Evolutionary conservation across 139 green algal genomes (phyloP).

Genomic region (Asterochloris erici): DNA sequence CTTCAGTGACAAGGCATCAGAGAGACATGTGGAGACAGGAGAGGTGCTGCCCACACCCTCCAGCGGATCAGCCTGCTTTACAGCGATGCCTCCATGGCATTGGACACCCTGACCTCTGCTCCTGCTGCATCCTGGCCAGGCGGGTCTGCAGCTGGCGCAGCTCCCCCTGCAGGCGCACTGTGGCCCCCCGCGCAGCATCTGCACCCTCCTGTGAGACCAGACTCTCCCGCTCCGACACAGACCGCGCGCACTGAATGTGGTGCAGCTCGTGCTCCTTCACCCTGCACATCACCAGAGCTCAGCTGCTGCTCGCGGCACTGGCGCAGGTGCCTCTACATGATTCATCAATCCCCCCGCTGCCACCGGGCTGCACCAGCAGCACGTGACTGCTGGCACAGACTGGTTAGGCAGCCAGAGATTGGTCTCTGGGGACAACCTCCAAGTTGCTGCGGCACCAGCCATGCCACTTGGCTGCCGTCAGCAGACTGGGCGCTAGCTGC

Average conservation of each 20-base stretch:
- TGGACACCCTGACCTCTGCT: too few species aligned
- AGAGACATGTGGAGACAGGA: too few species aligned
- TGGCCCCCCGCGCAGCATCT: not conserved
- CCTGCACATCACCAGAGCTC: not conserved
- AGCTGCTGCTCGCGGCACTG: not conserved
- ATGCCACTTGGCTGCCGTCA: too few species aligned
- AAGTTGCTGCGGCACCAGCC: too few species aligned
- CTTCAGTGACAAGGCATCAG: too few species aligned
- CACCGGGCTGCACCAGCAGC: not conserved
- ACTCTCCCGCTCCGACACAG: not conserved
- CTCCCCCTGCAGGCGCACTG: constrained; percentile 5
- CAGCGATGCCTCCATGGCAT: not conserved
- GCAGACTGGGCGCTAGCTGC: too few species aligned
- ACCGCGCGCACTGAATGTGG: not conserved
- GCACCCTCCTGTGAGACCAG: not conserved
- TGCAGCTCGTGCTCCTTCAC: constrained; percentile 18
- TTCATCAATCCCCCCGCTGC: too few species aligned
- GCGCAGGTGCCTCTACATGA: not conserved
- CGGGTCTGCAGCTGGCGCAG: constrained; percentile 16
- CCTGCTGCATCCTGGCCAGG: constrained; percentile 1
- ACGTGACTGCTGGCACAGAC: not conserved
- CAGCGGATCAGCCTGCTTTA: not conserved
- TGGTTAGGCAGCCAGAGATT: not conserved
- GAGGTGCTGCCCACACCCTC: too few species aligned
- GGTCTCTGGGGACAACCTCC: too few species aligned